These are phyloP conservation scores for Pascua sp. DNA, from an alignment of 1,284 basidiomycete genomes.

Conservation along the genomic window DNA sequence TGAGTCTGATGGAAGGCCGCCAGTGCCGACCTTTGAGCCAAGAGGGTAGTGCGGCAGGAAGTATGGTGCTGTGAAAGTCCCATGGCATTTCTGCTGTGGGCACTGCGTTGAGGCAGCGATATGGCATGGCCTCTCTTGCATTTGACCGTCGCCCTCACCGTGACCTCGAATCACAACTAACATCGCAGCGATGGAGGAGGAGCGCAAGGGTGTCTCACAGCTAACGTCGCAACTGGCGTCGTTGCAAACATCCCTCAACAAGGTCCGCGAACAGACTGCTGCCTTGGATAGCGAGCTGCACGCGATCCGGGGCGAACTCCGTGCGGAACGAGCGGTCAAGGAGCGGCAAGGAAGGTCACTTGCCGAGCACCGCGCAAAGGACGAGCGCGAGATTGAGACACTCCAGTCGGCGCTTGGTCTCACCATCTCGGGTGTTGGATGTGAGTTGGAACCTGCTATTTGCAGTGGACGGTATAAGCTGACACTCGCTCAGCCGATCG, in stretches of 20 bases:
- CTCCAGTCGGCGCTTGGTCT: conserved; percentile 63
- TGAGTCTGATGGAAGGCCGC: conserved; percentile 14
- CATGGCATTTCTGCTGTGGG: too few species aligned
- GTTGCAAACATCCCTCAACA: conserved; percentile 33
- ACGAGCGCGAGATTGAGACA: conserved; percentile 58
- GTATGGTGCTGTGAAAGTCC: too few species aligned
- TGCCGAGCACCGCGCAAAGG: conserved; percentile 57
- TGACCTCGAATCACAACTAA: too few species aligned
- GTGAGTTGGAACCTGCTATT: conserved; percentile 32
- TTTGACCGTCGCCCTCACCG: too few species aligned
- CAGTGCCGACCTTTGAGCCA: neutral
- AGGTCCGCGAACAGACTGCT: conserved; percentile 32
- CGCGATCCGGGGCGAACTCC: conserved; percentile 28
- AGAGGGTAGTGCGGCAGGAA: too few species aligned
- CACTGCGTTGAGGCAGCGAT: too few species aligned
- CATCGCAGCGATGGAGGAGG: conserved; percentile 35
- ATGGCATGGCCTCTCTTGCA: too few species aligned
- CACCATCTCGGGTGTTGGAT: conserved; percentile 68
- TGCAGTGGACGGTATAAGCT: neutral
- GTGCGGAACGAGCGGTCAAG: conserved; percentile 56
- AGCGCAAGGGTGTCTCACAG: conserved; percentile 35
- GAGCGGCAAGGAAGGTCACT: conserved; percentile 64
- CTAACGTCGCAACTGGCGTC: conserved; percentile 29
- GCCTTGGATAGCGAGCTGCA: conserved; percentile 36
- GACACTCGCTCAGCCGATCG: conserved; percentile 54